Conservation (phyloP, 495 filamentous ascomycete species). For the Penicillium paradoxum region DNA sequence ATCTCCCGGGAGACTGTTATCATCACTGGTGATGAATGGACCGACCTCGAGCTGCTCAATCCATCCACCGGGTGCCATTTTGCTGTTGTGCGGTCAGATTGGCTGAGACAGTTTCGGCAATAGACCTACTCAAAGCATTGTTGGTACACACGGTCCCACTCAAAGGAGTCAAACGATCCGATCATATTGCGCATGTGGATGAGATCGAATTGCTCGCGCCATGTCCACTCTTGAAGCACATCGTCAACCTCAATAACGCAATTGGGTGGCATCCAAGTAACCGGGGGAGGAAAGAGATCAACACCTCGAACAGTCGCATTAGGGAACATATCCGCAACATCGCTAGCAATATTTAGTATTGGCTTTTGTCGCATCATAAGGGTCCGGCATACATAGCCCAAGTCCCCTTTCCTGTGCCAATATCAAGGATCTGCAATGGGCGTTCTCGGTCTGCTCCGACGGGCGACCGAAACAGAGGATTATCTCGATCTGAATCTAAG, state of each 20-base stretch:
- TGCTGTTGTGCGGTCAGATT: conserved; percentile 4
- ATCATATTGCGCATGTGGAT: conserved; percentile 30
- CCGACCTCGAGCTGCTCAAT: conserved; percentile 50
- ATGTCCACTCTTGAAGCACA: conserved; percentile 27
- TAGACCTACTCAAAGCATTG: conserved; percentile 21
- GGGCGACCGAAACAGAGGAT: conserved; percentile 18
- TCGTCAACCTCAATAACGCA: conserved; percentile 21
- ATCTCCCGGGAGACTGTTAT: conserved; percentile 32
- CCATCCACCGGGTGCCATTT: conserved; percentile 48
- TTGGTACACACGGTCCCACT: conserved; percentile 29
- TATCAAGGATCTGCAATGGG: conserved; percentile 13
- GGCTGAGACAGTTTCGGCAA: not conserved
- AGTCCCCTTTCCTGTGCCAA: conserved; percentile 19
- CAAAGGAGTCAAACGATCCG: conserved; percentile 15
- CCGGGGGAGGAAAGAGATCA: conserved; percentile 24
- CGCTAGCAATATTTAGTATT: conserved; percentile 2
- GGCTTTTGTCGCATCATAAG: too few relatives aligned
- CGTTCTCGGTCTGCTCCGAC: conserved; percentile 5
- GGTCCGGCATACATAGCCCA: conserved; percentile 20
- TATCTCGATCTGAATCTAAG: conserved; percentile 13
- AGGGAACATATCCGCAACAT: conserved; percentile 20
- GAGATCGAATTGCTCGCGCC: conserved; percentile 28
- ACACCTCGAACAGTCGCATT: conserved; percentile 22
- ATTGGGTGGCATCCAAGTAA: conserved; percentile 20
- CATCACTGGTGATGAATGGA: conserved; percentile 38